A percentile compares a stretch with the other conserved stretches of the same genome.
phyloP scores from a whole-genome alignment of 2,329 filamentous ascomycete genomes.

The Orbilia brochopaga region DNA sequence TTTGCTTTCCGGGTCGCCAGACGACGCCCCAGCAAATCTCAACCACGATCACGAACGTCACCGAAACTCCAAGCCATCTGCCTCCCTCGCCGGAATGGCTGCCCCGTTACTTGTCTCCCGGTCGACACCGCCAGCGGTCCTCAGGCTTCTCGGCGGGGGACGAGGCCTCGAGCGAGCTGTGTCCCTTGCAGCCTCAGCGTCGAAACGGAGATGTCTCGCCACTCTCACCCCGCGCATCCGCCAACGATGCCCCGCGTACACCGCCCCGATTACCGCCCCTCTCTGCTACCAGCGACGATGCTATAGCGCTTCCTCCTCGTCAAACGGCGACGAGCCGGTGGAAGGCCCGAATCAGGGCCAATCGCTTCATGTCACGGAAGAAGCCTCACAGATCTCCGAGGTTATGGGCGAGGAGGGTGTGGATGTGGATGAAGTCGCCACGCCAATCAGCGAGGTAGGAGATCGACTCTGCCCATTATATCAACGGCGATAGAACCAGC shows the following conservation, averaged over 20 bases:
- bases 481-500: not conserved
- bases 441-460: slow-evolving; percentile 42
- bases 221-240: slow-evolving; percentile 33
- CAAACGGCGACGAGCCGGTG: slow-evolving; percentile 11
- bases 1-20: not conserved
- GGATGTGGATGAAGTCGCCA: slow-evolving; percentile 42
- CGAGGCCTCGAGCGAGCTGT: slow-evolving; percentile 25
- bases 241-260: slow-evolving; percentile 20
- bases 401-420: slow-evolving; percentile 44
- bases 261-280: not conserved
- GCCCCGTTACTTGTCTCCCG: slow-evolving; percentile 31
- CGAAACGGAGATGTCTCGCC: slow-evolving; percentile 24
- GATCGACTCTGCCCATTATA: not conserved
- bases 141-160: slow-evolving; percentile 9
- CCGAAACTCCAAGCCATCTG: not conserved
- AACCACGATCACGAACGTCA: not conserved
- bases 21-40: not conserved
- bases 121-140: slow-evolving; percentile 30
- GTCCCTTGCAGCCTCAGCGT: slow-evolving; percentile 10
- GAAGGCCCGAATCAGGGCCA: slow-evolving; percentile 13
- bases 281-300: slow-evolving; percentile 28
- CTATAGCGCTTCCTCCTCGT: slow-evolving; percentile 12
- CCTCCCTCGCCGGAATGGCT: slow-evolving; percentile 22
- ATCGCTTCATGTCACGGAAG: slow-evolving; percentile 36
- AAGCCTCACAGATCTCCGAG: slow-evolving; percentile 25